These are phyloP conservation scores for Posidonia australis DNA, from an alignment of 106 monocot species.

Conservation along the genomic window DNA sequence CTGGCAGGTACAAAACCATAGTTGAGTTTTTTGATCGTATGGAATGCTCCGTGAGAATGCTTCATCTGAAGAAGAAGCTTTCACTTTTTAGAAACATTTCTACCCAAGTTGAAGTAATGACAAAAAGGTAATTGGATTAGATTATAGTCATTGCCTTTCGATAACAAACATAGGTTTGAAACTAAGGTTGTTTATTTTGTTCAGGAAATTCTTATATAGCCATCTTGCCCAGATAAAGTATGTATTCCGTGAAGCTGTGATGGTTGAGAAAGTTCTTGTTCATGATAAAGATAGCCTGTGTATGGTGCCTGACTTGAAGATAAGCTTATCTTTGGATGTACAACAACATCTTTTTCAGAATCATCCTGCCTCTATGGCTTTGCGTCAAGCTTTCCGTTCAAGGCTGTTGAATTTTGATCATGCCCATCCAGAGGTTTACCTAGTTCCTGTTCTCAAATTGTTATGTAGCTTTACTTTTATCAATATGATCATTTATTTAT, in stretches of 20 bases:
- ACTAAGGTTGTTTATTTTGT: background rate
- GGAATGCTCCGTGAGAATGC: constrained; percentile 16
- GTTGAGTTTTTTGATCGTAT: constrained; percentile 17
- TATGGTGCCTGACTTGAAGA: constrained; percentile 15
- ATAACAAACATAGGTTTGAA: constrained; percentile 4
- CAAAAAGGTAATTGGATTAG: constrained; percentile 11
- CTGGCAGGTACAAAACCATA: constrained; percentile 8
- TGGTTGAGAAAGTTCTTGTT: constrained; percentile 9
- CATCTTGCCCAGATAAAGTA: constrained; percentile 24
- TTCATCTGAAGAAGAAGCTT: constrained; percentile 7
- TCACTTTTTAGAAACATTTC: constrained; percentile 14
- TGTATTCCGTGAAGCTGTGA: constrained; percentile 12
- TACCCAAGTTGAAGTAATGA: constrained; percentile 15
- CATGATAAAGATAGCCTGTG: constrained; percentile 12
- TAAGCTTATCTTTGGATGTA: constrained; percentile 6
- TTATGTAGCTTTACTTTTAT: background rate
- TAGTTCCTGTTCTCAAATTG: background rate
- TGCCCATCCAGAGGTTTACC: constrained; percentile 9
- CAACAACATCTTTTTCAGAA: background rate
- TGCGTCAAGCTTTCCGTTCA: constrained; percentile 10
- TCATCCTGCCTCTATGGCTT: constrained; percentile 2
- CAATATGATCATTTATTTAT: background rate
- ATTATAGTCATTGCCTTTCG: background rate
- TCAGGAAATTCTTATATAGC: constrained; percentile 12
- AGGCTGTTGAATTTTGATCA: constrained; percentile 10